Base-by-base conservation (phyloP, 305 asterid genomes). In the Lippia alba region DNA sequence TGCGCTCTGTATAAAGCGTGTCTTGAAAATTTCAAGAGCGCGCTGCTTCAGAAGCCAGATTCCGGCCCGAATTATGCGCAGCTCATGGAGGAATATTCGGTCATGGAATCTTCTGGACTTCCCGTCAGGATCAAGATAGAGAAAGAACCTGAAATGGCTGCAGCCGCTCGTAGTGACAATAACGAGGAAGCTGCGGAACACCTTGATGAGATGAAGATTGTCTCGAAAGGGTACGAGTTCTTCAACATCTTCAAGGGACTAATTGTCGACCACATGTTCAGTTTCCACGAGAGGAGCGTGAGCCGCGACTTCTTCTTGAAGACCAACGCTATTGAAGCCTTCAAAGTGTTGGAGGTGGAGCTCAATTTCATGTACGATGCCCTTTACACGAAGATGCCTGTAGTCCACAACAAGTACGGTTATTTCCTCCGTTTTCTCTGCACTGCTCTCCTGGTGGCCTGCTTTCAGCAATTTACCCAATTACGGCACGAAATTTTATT, bases 1-100 rank as follows among this genome's bases (percentile, higher is more conserved):
- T 19, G 69, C 0, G 16, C 80, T 0, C 56, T 77, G n/a, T 74
- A 74, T 60, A 20, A 12, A 3, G 82, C 80, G 0, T 64, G 80
- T 55, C 18, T 74, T 40, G n/a, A 54, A 10, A 56, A 61, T 5
- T 60, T 80, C 36, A 69, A 70, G 69, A 63, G 49, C 3, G 69
- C 85, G 0, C 7, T 80, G 32, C 72, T 20, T 0, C 33, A 58
- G 3, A 10, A 74, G 64, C 78, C 82, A 0, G 76, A 77, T 33
- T 40, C 82, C 2, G 78, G 80, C 0, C 80, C 78, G 0, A 74
- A 81, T 51, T 82, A 79, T 56, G 84, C 84, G 3, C 72, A 70
- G 72, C 70, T 82, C 8, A 73, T 79, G 84, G 80, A 73, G 65
- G 78, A 79, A 24, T 49, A 66, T 64, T 30, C 54, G 30, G 3